phyloP scores from a whole-genome alignment of 2,329 filamentous ascomycete genomes.

The Ustilaginoidea virens region DNA sequence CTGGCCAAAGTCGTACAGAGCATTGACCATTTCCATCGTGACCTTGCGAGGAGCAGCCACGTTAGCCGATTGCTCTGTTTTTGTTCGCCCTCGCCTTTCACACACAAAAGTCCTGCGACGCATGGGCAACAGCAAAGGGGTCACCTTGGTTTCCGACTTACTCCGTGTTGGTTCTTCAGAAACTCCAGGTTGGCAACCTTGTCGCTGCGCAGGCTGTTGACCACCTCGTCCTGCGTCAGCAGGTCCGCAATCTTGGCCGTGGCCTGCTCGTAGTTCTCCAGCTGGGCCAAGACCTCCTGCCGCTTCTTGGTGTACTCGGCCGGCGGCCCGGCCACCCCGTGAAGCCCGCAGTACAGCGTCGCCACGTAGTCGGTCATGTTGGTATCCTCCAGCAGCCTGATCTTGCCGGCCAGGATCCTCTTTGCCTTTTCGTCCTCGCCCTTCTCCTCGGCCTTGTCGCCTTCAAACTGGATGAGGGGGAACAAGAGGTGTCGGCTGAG shows the following conservation, averaged over 20 bases:
- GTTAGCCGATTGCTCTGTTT: too few species aligned
- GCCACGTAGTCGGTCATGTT: slow-evolving; percentile 99
- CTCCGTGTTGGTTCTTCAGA: slow-evolving; percentile 88
- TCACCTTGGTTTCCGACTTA: slow-evolving; percentile 25
- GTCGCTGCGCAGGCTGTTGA: slow-evolving; percentile 82
- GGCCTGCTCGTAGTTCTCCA: slow-evolving; percentile 74
- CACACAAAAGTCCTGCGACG: background rate
- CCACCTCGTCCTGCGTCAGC: slow-evolving; percentile 75
- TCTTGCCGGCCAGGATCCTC: slow-evolving; percentile 75
- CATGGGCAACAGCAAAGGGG: slow-evolving; percentile 6
- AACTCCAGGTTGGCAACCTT: slow-evolving; percentile 99
- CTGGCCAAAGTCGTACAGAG: slow-evolving; percentile 87
- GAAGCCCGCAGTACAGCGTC: slow-evolving; percentile 76
- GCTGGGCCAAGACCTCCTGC: slow-evolving; percentile 69
- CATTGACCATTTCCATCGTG: slow-evolving; percentile 88
- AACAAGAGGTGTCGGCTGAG: slow-evolving; percentile 95
- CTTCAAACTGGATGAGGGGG: slow-evolving; percentile 85
- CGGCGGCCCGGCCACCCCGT: slow-evolving; percentile 63
- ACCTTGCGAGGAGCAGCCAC: too few species aligned
- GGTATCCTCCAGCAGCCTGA: slow-evolving; percentile 85
- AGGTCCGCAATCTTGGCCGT: slow-evolving; percentile 80
- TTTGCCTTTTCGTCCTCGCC: slow-evolving; percentile 40
- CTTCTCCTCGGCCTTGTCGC: slow-evolving; percentile 65
- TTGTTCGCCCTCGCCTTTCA: background rate
- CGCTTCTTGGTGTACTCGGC: slow-evolving; percentile 80